phyloP scores from a whole-genome alignment of 306 rosid genomes.

The Sindora glabra region DNA sequence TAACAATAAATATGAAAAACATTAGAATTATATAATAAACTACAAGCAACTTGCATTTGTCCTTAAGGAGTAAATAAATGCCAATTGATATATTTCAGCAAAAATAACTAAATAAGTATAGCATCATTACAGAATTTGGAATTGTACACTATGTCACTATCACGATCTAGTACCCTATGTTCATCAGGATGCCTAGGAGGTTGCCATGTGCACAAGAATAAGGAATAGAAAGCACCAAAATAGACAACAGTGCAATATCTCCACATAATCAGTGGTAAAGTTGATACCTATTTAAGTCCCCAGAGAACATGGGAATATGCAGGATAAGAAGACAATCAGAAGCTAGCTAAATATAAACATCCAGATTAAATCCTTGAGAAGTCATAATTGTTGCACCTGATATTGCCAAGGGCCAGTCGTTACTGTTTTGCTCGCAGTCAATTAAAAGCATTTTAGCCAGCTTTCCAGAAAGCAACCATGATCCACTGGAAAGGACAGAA shows the following conservation, averaged over 20 bases:
- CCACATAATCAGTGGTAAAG: background rate
- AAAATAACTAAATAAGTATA: background rate
- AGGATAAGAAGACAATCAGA: background rate
- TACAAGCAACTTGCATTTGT: background rate
- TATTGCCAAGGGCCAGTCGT: conserved; percentile 53
- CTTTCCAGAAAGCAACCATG: conserved; percentile 84
- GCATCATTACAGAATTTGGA: background rate
- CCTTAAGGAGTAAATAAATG: background rate
- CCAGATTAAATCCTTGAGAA: conserved; percentile 4
- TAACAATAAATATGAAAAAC: background rate
- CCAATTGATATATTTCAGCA: no score
- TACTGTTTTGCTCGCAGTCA: conserved; percentile 74
- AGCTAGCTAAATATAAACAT: background rate
- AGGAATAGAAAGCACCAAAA: background rate
- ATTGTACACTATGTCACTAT: background rate
- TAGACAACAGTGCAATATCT: background rate
- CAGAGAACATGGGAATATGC: background rate
- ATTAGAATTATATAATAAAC: background rate
- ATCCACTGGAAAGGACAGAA: conserved; percentile 45
- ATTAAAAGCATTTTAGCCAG: conserved; percentile 70
- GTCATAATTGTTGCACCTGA: conserved; percentile 42
- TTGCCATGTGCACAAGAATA: background rate
- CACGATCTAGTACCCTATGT: no score
- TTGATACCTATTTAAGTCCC: background rate
- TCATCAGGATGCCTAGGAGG: background rate